phyloP scores from a whole-genome alignment of 2,329 filamentous ascomycete genomes.

The Aspergillus sergii region DNA sequence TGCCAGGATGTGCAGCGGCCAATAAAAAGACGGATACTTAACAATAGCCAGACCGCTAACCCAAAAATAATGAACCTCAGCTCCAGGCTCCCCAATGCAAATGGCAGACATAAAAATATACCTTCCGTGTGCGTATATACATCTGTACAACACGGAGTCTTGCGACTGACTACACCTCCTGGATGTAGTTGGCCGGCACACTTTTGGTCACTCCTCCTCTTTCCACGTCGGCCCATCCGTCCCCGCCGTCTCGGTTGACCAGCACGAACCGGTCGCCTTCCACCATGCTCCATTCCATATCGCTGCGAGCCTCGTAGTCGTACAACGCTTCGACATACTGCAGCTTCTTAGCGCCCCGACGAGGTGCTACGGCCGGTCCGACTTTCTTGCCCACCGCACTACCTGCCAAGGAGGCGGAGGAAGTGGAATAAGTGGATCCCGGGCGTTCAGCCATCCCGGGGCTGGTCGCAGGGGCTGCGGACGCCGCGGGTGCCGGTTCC shows the following conservation, averaged over 20 bases:
- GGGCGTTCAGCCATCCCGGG: slow-evolving; percentile 57
- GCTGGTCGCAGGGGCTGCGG: slow-evolving; percentile 41
- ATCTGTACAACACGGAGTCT: not conserved
- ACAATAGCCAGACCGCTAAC: slow-evolving; percentile 2
- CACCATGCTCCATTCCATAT: slow-evolving; percentile 83
- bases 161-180: slow-evolving; percentile 59
- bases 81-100: slow-evolving; percentile 4
- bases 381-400: slow-evolving; percentile 63
- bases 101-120: not conserved
- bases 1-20: not conserved
- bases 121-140: not conserved
- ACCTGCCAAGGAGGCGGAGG: slow-evolving; percentile 66
- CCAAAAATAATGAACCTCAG: not conserved
- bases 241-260: slow-evolving; percentile 82
- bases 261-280: slow-evolving; percentile 93
- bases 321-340: slow-evolving; percentile 93
- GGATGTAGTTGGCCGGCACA: slow-evolving; percentile 92
- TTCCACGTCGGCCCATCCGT: slow-evolving; percentile 97
- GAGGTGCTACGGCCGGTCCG: slow-evolving; percentile 87
- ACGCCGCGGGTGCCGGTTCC: slow-evolving; percentile 60
- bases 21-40: not conserved
- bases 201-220: slow-evolving; percentile 83
- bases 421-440: slow-evolving; percentile 76
- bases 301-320: slow-evolving; percentile 83
- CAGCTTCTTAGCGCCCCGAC: slow-evolving; percentile 87